Evolutionary conservation across 164 flowering plant species (phyloP).

Genomic region (Litsea cubeba): DNA sequence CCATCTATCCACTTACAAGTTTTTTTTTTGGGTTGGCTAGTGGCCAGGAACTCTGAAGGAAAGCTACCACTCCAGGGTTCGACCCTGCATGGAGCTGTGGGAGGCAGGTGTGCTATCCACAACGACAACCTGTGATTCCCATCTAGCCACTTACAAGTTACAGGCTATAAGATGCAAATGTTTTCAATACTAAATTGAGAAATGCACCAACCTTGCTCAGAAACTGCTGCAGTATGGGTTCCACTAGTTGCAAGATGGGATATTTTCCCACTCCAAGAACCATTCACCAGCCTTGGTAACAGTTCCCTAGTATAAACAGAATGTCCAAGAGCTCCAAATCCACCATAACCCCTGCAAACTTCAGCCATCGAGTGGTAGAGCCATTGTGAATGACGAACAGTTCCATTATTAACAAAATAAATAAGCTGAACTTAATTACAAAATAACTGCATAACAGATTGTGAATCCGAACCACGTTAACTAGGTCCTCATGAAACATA

Average conservation of each 20-base stretch:
- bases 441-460: not conserved
- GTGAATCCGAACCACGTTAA: too few relatives aligned
- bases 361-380: slow-evolving; percentile 22
- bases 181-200: too few relatives aligned
- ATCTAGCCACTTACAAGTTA: too few relatives aligned
- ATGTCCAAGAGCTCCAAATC: slow-evolving; percentile 97
- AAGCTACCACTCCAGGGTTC: too few relatives aligned
- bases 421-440: not conserved
- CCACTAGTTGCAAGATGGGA: slow-evolving; percentile 80
- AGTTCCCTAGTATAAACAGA: slow-evolving; percentile 74
- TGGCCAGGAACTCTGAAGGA: too few relatives aligned
- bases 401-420: not conserved
- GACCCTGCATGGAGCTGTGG: too few relatives aligned
- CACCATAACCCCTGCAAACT: slow-evolving; percentile 99
- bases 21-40: too few relatives aligned
- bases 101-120: too few relatives aligned
- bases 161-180: too few relatives aligned
- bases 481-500: too few relatives aligned
- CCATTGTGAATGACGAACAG: not conserved
- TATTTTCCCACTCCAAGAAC: slow-evolving; percentile 60
- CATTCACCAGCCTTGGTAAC: slow-evolving; percentile 66
- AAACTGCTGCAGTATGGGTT: slow-evolving; percentile 81
- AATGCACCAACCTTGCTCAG: slow-evolving; percentile 52
- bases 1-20: too few relatives aligned
- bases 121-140: too few relatives aligned